Percentiles rank a stretch among this genome's conserved stretches.
These are phyloP conservation scores for Viola pubescens DNA, from an alignment of 441 rosid genomes.

Conservation along the genomic window DNA sequence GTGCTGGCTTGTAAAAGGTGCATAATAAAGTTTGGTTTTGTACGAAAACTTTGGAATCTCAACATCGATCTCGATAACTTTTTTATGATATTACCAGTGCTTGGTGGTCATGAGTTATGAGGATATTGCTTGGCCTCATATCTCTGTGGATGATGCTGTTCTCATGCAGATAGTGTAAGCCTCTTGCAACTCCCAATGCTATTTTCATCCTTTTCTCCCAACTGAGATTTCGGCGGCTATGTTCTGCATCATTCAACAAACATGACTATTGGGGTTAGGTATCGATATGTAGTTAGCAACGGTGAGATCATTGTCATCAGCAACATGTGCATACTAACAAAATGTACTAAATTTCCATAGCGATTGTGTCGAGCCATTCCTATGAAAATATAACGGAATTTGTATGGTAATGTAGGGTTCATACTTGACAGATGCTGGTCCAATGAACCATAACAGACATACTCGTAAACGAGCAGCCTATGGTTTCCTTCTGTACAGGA, in stretches of 20 bases:
- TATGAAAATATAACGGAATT: too few species aligned
- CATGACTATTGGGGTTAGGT: neutral
- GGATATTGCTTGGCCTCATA: slow-evolving; percentile 52
- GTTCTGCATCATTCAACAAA: slow-evolving; percentile 37
- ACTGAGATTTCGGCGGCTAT: slow-evolving; percentile 68
- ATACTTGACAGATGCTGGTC: slow-evolving; percentile 51
- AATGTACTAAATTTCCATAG: too few species aligned
- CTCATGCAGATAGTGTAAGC: slow-evolving; percentile 53
- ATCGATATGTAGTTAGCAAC: too few species aligned
- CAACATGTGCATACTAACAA: too few species aligned
- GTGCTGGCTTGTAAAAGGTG: neutral
- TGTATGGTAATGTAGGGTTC: neutral
- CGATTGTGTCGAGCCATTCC: too few species aligned
- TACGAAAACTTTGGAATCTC: too few species aligned
- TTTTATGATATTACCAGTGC: slow-evolving; percentile 34
- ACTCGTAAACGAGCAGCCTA: slow-evolving; percentile 81
- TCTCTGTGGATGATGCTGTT: slow-evolving; percentile 38
- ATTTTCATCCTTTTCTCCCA: slow-evolving; percentile 68
- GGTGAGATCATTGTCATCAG: too few species aligned
- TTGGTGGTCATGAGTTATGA: slow-evolving; percentile 26
- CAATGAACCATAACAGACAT: slow-evolving; percentile 50
- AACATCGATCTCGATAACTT: slow-evolving; percentile 17
- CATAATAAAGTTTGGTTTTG: neutral
- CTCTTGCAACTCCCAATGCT: slow-evolving; percentile 78
- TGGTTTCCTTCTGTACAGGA: slow-evolving; percentile 88